Conservation (phyloP, 352 stramenopile species). For the Pelagophyceae sp. region DNA sequence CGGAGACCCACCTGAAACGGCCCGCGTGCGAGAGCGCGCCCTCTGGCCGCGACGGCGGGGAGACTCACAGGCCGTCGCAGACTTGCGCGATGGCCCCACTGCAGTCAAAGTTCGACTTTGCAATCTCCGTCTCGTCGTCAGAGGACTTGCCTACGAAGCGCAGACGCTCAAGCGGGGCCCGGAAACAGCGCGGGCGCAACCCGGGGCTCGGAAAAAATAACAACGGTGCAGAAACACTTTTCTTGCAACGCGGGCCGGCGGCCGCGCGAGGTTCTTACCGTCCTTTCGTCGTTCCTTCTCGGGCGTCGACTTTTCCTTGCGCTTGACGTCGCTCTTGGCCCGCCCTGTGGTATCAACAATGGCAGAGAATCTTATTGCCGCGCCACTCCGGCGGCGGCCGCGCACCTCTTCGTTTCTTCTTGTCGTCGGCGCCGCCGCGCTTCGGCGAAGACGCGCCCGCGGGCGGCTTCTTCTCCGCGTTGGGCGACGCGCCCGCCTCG, state of each 20-base stretch:
- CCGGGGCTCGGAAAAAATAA: too few relatives aligned
- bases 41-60: not conserved
- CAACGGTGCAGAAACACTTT: too few relatives aligned
- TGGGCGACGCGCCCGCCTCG: not conserved
- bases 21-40: too few relatives aligned
- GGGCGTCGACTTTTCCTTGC: not conserved
- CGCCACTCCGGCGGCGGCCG: too few relatives aligned
- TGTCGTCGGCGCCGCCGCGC: not conserved
- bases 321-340: not conserved
- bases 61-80: not conserved
- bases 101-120: slow-evolving; percentile 14
- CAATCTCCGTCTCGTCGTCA: not conserved
- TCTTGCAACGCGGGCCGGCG: too few relatives aligned
- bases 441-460: not conserved
- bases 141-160: not conserved
- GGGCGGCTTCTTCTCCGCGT: not conserved
- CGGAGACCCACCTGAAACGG: slow-evolving; percentile 12
- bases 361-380: too few relatives aligned
- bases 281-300: not conserved
- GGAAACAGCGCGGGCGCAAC: too few relatives aligned
- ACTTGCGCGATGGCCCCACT: not conserved
- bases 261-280: too few relatives aligned
- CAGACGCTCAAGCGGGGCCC: too few relatives aligned
- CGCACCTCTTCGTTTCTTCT: not conserved
- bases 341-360: too few relatives aligned